A percentile compares a stretch with the other conserved stretches of the same genome.
phyloP scores from a whole-genome alignment of 495 filamentous ascomycete species.

The Aspergillus cavernicola region DNA sequence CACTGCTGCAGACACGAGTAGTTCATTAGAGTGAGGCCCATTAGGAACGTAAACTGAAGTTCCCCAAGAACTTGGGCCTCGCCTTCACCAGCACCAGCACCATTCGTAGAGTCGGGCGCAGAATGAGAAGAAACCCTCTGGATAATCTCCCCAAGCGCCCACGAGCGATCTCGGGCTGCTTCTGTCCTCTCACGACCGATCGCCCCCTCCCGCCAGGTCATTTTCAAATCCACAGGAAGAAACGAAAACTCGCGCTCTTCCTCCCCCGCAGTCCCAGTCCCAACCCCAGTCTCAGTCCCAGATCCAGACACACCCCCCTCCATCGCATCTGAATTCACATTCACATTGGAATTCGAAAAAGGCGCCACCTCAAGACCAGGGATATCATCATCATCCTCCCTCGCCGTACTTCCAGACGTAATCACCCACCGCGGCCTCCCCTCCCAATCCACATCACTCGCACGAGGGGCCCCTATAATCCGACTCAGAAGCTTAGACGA shows the following conservation, averaged over 20 bases:
- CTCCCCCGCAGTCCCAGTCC: conserved; percentile 9
- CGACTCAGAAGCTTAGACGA: conserved; percentile 36
- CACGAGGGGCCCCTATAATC: conserved; percentile 33
- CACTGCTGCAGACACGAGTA: conserved; percentile 85
- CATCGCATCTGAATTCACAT: too few relatives aligned
- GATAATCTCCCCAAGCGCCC: conserved; percentile 59
- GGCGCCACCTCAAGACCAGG: conserved; percentile 37
- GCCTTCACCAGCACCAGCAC: conserved; percentile 16
- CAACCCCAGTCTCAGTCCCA: too few relatives aligned
- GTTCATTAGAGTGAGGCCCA: conserved; percentile 77
- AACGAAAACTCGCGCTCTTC: conserved; percentile 44
- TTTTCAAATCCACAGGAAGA: conserved; percentile 48
- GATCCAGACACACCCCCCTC: too few relatives aligned
- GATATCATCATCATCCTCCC: conserved; percentile 46
- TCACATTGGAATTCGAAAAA: too few relatives aligned
- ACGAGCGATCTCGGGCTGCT: conserved; percentile 65
- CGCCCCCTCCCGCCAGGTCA: conserved; percentile 66
- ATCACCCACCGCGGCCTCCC: conserved; percentile 40
- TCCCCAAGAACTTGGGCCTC: conserved; percentile 69
- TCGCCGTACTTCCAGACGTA: conserved; percentile 44
- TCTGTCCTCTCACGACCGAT: conserved; percentile 70
- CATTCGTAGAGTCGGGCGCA: background rate
- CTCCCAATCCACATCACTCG: conserved; percentile 30
- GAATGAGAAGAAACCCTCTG: conserved; percentile 24
- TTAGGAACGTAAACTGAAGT: conserved; percentile 79